These are phyloP conservation scores for barley (Hordeum vulgare) DNA, from an alignment of 176 grass and related monocot species.

Conservation along the genomic window MorexV3_pseudomolecules_assembly NC_058521.1:57061048-57061547, in stretches of 20 bases:
- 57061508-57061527: background rate
- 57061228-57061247: background rate
- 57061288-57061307: background rate
- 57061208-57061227: background rate
- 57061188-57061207: background rate
- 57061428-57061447: background rate
- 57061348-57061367: background rate
- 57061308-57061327: conserved; percentile 20
- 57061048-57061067: background rate
- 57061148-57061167: background rate
- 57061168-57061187: background rate
- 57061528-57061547: background rate
- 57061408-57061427: background rate
- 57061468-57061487: background rate
- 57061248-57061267: background rate
- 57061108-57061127: conserved; percentile 21
- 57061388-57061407: background rate
- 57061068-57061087: background rate
- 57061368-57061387: background rate
- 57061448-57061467: background rate
- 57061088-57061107: background rate
- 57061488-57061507: background rate
- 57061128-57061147: background rate
- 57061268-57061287: background rate
- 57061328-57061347: background rate